Base-by-base conservation (phyloP, 192 early-diverging fungal species). In the Borealophlyctis nickersoniae region DNA sequence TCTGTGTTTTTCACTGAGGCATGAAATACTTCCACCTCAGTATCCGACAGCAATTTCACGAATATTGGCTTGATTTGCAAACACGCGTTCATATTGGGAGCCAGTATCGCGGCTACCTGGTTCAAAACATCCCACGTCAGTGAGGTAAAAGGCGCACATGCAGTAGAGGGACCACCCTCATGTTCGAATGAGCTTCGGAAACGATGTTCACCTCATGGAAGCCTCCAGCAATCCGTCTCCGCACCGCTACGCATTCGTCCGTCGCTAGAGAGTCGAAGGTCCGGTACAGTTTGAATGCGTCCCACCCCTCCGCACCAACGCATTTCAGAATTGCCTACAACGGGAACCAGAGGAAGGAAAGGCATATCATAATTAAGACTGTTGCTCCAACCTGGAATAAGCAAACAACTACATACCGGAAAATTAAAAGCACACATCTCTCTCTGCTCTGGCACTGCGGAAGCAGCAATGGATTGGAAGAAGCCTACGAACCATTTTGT, bases 371-470 rank as follows among this genome's bases (percentile, higher is more conserved):
- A 56, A 26, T 36, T 36, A 54, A 61, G 29, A 34, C 66, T 52
- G 26, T 48, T 9, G 19, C 31, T n/a, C n/a, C n/a, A n/a, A n/a
- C n/a, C n/a, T n/a, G n/a, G n/a, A n/a, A n/a, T 22, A 62, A 13
- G 55, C n/a, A 19, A 19, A n/a, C 29, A 56, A 19, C 4, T 14
- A 63, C 59, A 52, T 62, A 81, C 79, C 23, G 80, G 77, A 64
- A 75, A 80, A 58, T 82, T 81, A 62, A 58, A 76, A 19, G 78
- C 80, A 51, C 80, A 81, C 63, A 63, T 63, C 39, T 66, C 64
- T 28, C 73, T 56, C 11, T 66, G 59, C 32, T 69, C 70, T 26
- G 54, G 60, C 4, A 65, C 66, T 0, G 57, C 33, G 16, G 72
- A 70, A 16, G 56, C 60, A 27, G 57, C 36, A 13, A 70, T 48